These are phyloP conservation scores for Phytophthora tubulina DNA, from an alignment of 352 stramenopile species.

Conservation along the genomic window DNA sequence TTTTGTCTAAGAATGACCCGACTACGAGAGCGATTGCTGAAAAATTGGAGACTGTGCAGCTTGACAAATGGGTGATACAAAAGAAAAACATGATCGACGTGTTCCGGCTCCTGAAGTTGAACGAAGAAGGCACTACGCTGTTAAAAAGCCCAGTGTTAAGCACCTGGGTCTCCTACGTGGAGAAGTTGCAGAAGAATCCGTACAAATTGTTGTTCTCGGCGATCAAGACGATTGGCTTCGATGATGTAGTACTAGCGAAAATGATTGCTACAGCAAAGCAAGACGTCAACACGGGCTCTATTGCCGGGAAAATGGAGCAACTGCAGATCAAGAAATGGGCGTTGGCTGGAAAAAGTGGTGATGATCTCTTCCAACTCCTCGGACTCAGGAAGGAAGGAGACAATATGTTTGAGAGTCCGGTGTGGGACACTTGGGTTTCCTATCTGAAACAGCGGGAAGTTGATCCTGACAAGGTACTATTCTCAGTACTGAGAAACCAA, in stretches of 20 bases:
- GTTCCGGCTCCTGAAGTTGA: conserved; percentile 15
- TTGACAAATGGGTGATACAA: not conserved
- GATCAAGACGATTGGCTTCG: not conserved
- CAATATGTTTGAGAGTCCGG: not conserved
- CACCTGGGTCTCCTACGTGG: conserved; percentile 10
- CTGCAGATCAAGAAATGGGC: conserved; percentile 2
- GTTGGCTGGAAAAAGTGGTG: not conserved
- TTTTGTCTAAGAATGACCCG: not conserved
- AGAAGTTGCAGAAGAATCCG: not conserved
- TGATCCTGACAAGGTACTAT: not conserved
- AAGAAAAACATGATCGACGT: not conserved
- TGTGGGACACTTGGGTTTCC: not conserved
- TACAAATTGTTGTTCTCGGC: conserved; percentile 10
- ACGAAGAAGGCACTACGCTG: conserved; percentile 1
- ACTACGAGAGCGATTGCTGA: not conserved
- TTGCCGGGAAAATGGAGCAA: conserved; percentile 11
- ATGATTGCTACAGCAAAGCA: conserved; percentile 5
- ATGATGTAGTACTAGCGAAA: not conserved
- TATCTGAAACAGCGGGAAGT: not conserved
- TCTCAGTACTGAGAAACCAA: not conserved
- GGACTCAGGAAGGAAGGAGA: not conserved
- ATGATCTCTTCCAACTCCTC: conserved; percentile 6
- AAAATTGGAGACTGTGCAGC: conserved; percentile 4
- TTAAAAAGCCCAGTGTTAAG: conserved; percentile 12
- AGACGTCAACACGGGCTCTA: not conserved